Conservation (phyloP, 768 basidiomycete species). For the Kwoniella bestiolae region DNA sequence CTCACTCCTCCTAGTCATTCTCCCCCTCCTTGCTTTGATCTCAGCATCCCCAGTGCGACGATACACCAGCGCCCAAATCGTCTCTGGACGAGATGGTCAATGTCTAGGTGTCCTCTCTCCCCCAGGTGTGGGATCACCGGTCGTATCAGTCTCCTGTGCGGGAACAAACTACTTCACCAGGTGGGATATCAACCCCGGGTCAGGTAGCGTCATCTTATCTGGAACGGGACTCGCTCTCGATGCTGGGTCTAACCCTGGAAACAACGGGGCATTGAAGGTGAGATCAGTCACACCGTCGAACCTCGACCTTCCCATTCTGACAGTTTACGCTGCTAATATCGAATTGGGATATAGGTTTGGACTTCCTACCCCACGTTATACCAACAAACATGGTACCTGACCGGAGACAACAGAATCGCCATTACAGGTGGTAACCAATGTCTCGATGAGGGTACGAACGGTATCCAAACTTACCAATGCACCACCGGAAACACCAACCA, state of each 20-base stretch:
- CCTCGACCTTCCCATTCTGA: too few species aligned
- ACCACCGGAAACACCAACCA: constrained; percentile 54
- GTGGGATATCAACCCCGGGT: constrained; percentile 35
- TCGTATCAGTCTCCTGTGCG: constrained; percentile 2
- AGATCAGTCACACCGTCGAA: neutral
- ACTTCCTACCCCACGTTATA: constrained; percentile 26
- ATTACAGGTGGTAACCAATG: constrained; percentile 46
- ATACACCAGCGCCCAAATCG: constrained; percentile 23
- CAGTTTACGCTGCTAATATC: too few species aligned
- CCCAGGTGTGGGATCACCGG: constrained; percentile 2
- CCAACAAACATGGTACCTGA: constrained; percentile 35
- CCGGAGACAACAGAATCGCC: constrained; percentile 30
- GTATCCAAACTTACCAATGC: constrained; percentile 53
- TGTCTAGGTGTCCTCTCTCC: constrained; percentile 14
- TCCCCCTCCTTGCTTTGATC: constrained; percentile 7
- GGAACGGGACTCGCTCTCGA: constrained; percentile 24
- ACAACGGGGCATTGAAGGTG: constrained; percentile 31
- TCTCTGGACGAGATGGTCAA: constrained; percentile 18
- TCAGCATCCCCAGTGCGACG: constrained; percentile 6
- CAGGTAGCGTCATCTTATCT: constrained; percentile 23
- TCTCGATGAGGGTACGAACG: constrained; percentile 29
- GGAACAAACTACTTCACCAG: constrained; percentile 3
- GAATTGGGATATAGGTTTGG: constrained; percentile 16
- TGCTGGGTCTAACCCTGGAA: constrained; percentile 21
- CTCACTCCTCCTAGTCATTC: constrained; percentile 21